These are phyloP conservation scores for Russula sp. DNA, from an alignment of 768 basidiomycete species.

Conservation along the genomic window DNA sequence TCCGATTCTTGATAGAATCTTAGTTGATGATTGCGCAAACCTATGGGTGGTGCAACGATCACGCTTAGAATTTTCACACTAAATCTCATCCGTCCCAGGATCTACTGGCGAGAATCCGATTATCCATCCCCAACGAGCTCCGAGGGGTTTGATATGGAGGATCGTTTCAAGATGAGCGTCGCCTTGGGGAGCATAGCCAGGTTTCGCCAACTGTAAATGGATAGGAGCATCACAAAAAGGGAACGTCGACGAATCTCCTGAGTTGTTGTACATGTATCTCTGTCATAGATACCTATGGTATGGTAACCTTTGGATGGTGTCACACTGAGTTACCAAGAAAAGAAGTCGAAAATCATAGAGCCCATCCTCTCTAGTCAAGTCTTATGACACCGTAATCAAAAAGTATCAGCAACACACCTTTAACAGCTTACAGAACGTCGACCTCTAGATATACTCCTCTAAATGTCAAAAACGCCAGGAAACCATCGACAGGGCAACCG, in stretches of 20 bases:
- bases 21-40: not conserved
- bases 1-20: not conserved
- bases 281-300: not conserved
- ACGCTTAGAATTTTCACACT: slow-evolving; percentile 12
- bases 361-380: not conserved
- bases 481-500: slow-evolving; percentile 26
- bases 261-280: not conserved
- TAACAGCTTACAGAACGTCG: not conserved
- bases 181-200: not conserved
- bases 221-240: too few relatives aligned
- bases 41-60: slow-evolving; percentile 18
- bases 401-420: not conserved
- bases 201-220: too few relatives aligned
- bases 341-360: not conserved
- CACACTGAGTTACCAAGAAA: not conserved
- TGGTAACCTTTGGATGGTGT: not conserved
- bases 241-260: too few relatives aligned
- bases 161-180: not conserved
- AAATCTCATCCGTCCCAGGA: slow-evolving; percentile 13
- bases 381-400: not conserved
- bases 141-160: not conserved
- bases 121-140: not conserved
- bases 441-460: slow-evolving; percentile 4
- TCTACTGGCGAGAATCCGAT: not conserved
- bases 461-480: slow-evolving; percentile 17